A percentile compares a stretch with the other conserved stretches of the same genome.
These are phyloP conservation scores for Penicillium argentinense DNA, from an alignment of 495 filamentous ascomycete species.

Conservation along the genomic window DNA sequence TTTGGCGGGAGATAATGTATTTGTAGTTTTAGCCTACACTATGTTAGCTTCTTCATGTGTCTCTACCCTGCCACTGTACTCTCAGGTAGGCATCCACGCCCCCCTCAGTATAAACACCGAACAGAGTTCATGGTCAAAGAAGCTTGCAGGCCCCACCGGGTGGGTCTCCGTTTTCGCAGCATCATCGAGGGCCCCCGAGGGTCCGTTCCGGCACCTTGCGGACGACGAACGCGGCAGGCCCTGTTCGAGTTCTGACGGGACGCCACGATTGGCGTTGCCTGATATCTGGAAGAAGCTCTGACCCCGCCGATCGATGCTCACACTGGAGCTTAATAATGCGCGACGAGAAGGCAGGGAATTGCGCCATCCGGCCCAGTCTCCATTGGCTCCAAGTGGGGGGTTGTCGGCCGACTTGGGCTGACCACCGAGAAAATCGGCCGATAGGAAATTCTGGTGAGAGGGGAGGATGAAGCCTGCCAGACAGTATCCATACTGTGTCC, in stretches of 20 bases:
- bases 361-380: conserved; percentile 31
- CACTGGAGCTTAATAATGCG: background rate
- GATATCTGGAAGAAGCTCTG: too few species aligned
- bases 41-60: too few species aligned
- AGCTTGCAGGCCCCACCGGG: background rate
- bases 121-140: too few species aligned
- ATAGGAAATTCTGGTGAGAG: conserved; percentile 11
- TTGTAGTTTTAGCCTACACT: too few species aligned
- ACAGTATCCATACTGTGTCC: too few species aligned
- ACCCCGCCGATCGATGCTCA: background rate
- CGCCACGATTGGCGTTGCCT: too few species aligned
- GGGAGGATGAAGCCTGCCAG: too few species aligned
- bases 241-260: too few species aligned
- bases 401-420: conserved; percentile 29
- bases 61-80: too few species aligned
- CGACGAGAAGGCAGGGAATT: conserved; percentile 11
- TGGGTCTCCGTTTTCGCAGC: conserved; percentile 2
- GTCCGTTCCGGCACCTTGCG: background rate
- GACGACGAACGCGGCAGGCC: background rate
- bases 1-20: too few species aligned
- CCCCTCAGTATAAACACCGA: too few species aligned
- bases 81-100: too few species aligned
- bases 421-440: conserved; percentile 28
- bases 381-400: conserved; percentile 30
- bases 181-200: background rate